Percentiles rank a stretch among this genome's conserved stretches.
These are phyloP conservation scores for Kodamaea kakaduensis DNA, from an alignment of 805 yeast genomes.

Conservation along the genomic window DNA sequence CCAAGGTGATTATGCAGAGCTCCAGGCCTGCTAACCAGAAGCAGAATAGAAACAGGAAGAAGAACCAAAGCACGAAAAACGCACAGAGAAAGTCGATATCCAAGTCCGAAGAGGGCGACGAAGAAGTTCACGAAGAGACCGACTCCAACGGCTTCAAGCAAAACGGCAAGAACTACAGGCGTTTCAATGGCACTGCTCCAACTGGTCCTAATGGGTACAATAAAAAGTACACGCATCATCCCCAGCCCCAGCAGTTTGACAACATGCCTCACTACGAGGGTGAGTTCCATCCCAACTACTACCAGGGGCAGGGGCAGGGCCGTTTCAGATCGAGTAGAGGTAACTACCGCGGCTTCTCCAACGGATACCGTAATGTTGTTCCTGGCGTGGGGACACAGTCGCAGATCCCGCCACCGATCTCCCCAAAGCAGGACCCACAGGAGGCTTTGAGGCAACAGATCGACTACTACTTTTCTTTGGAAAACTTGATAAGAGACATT, in stretches of 20 bases:
- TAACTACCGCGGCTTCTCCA: constrained; percentile 6
- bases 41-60: constrained; percentile 24
- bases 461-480: constrained; percentile 86
- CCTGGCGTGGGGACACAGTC: constrained; percentile 14
- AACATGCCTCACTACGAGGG: no score
- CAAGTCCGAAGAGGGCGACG: constrained; percentile 7
- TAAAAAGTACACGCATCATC: constrained; percentile 13
- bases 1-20: constrained; percentile 39
- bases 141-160: not conserved
- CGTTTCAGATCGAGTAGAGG: no score
- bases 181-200: constrained; percentile 7
- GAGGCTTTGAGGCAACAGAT: constrained; percentile 56
- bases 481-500: constrained; percentile 81
- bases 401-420: constrained; percentile 42
- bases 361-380: constrained; percentile 21
- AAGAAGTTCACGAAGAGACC: not conserved
- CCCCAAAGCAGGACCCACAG: constrained; percentile 44
- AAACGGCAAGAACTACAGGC: constrained; percentile 7
- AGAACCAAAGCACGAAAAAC: constrained; percentile 15
- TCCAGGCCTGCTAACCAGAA: constrained; percentile 25
- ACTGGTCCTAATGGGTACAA: constrained; percentile 10
- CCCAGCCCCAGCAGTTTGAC: constrained; percentile 12
- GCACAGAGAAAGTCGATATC: constrained; percentile 4
- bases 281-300: no score
- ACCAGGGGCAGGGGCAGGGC: no score